These are phyloP conservation scores for Monosporascus sp. DNA, from an alignment of 2,329 filamentous ascomycete genomes.

Conservation along the genomic window DNA sequence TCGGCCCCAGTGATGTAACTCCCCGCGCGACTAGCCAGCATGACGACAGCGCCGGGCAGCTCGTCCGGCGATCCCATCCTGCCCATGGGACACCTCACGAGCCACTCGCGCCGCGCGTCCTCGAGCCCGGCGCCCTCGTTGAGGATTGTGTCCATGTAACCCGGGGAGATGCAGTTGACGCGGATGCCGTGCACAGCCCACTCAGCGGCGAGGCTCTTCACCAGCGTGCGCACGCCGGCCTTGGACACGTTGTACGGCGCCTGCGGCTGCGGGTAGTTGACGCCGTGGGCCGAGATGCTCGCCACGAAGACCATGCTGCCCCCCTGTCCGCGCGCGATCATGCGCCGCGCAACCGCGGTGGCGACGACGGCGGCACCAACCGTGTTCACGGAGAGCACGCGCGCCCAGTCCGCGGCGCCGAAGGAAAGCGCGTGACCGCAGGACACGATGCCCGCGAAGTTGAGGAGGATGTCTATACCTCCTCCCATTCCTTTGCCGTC, in stretches of 20 bases:
- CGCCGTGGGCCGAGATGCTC: slow-evolving; percentile 61
- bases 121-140: slow-evolving; percentile 60
- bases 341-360: slow-evolving; percentile 54
- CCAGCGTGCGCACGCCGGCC: slow-evolving; percentile 58
- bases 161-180: slow-evolving; percentile 65
- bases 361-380: slow-evolving; percentile 67
- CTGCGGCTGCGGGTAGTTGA: slow-evolving; percentile 71
- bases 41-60: slow-evolving; percentile 55
- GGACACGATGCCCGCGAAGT: slow-evolving; percentile 64
- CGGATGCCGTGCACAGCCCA: slow-evolving; percentile 68
- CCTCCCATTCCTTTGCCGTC: slow-evolving; percentile 38
- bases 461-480: slow-evolving; percentile 50
- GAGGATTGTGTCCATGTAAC: slow-evolving; percentile 73
- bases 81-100: slow-evolving; percentile 54
- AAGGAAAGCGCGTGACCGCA: slow-evolving; percentile 58
- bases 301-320: slow-evolving; percentile 63
- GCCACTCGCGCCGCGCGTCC: slow-evolving; percentile 50
- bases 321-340: slow-evolving; percentile 42
- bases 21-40: slow-evolving; percentile 55
- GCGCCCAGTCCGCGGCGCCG: slow-evolving; percentile 52
- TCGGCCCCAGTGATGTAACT: slow-evolving; percentile 66
- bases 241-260: slow-evolving; percentile 69
- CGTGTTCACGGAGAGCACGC: slow-evolving; percentile 65
- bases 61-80: slow-evolving; percentile 62
- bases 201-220: slow-evolving; percentile 63